Percentiles rank a stretch among this genome's conserved stretches.
phyloP scores from a whole-genome alignment of 306 rosid species.

The Cucurbita ficifolia region DNA sequence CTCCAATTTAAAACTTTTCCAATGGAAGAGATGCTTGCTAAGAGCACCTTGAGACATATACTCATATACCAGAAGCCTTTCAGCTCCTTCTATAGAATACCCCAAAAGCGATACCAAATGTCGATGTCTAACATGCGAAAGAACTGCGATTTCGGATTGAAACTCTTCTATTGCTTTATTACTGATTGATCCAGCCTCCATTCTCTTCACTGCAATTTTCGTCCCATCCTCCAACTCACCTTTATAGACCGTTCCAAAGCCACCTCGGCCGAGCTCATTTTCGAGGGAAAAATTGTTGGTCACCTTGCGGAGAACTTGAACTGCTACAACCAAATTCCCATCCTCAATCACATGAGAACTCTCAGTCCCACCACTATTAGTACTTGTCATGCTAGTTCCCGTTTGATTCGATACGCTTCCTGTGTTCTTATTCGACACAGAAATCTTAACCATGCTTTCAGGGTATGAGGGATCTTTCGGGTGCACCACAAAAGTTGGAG shows the following conservation, averaged over 20 bases:
- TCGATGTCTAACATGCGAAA: conserved; percentile 68
- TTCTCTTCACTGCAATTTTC: conserved; percentile 66
- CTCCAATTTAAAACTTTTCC: conserved; percentile 46
- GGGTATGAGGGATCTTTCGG: conserved; percentile 48
- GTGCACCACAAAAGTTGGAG: conserved; percentile 48
- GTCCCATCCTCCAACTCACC: conserved; percentile 76
- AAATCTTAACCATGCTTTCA: conserved; percentile 33
- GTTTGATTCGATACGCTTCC: conserved; percentile 43
- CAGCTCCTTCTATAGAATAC: conserved; percentile 48
- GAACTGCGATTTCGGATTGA: conserved; percentile 62
- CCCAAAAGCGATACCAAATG: conserved; percentile 72
- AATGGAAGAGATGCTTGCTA: conserved; percentile 72
- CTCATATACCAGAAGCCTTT: conserved; percentile 67
- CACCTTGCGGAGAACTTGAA: conserved; percentile 56
- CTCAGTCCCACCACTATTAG: conserved; percentile 38
- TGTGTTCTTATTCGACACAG: conserved; percentile 30
- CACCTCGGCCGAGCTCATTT: conserved; percentile 72
- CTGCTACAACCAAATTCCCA: conserved; percentile 42
- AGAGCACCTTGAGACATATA: conserved; percentile 77
- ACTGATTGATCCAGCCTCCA: conserved; percentile 45
- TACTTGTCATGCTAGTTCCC: conserved; percentile 26
- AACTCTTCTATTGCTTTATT: conserved; percentile 67
- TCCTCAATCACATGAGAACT: conserved; percentile 32
- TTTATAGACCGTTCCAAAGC: conserved; percentile 77
- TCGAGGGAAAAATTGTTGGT: conserved; percentile 42